Base-by-base conservation (phyloP, 148 eudicot genomes). In the Salicornia ramosissima region DNA sequence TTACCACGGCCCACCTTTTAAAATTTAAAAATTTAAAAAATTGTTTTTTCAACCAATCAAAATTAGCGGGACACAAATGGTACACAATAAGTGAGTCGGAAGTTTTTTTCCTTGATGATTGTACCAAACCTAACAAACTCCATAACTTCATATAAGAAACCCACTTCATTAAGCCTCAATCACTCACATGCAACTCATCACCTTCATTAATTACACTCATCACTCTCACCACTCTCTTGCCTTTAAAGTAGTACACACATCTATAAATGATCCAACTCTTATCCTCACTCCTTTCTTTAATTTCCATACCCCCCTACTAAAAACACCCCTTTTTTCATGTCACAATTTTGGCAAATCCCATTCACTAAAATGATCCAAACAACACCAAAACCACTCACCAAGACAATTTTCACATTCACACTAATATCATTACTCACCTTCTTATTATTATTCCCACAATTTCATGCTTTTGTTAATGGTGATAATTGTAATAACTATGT, bases 191-290 rank as follows among this genome's bases (percentile, higher is more conserved):
- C 62, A 22, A 50, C 26, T 46, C 40, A 36, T 50, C 51, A 53
- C 72, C 65, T 28, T 65, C 61, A 59, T 77, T 85, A 71, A 82
- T 75, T 80, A 69, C 85, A 67, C 73, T 82, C 88, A 85, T 72
- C 68, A 70, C 61, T 71, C 31, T 78, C 88, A 85, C 74, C 68
- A 70, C 61, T 71, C 31, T 78, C 84, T 82, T 78, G 86, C 76
- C 62, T 67, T 64, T 53, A 36, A 36, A 36, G n/a, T n/a, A 36
- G 40, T 36, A 36, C 40, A n/a, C n/a, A n/a, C n/a, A 36, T 36
- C 8, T 36, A 36, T n/a, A 36, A 36, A 3, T 36, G 40, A 36
- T 4, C 40, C 40, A 36, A 36, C 40, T 36, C 40, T 36, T 8
- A 36, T n/a, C n/a, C n/a, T n/a, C n/a, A n/a, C n/a, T n/a, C n/a